These are phyloP conservation scores for Daldinia childiae DNA, from an alignment of 495 filamentous ascomycete species.

Conservation along the genomic window DNA sequence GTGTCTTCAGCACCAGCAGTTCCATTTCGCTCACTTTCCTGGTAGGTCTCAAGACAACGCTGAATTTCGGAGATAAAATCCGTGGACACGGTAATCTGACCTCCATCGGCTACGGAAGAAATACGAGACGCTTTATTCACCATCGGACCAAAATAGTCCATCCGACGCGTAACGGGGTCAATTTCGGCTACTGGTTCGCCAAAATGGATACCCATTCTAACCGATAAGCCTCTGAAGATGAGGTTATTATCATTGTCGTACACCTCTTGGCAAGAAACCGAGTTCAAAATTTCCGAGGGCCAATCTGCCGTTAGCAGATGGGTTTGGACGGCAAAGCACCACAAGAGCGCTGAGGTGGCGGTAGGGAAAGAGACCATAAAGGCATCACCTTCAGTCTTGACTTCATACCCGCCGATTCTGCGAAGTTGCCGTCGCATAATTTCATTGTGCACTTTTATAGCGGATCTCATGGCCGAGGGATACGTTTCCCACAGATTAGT, in stretches of 20 bases:
- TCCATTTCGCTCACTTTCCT: slow-evolving; percentile 75
- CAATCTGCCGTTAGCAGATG: slow-evolving; percentile 87
- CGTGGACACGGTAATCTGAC: slow-evolving; percentile 94
- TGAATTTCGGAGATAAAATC: slow-evolving; percentile 98
- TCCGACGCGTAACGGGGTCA: slow-evolving; percentile 94
- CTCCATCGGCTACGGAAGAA: slow-evolving; percentile 92
- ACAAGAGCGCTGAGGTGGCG: slow-evolving; percentile 89
- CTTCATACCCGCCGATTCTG: slow-evolving; percentile 95
- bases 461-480: slow-evolving; percentile 91
- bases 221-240: slow-evolving; percentile 92
- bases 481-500: slow-evolving; percentile 97
- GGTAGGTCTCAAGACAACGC: slow-evolving; percentile 84
- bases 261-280: slow-evolving; percentile 81
- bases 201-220: slow-evolving; percentile 97
- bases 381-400: slow-evolving; percentile 99
- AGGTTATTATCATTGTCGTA: slow-evolving; percentile 85
- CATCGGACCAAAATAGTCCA: slow-evolving; percentile 99
- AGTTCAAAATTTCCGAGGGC: slow-evolving; percentile 91
- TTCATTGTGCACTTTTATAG: slow-evolving; percentile 95
- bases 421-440: slow-evolving; percentile 92
- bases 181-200: slow-evolving; percentile 92
- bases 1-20: slow-evolving; percentile 74
- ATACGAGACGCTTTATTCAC: slow-evolving; percentile 96
- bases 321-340: slow-evolving; percentile 94
- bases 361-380: slow-evolving; percentile 99